Evolutionary conservation across 129 eudicot species (phyloP).

Genomic region (Flaveria trinervia): DNA sequence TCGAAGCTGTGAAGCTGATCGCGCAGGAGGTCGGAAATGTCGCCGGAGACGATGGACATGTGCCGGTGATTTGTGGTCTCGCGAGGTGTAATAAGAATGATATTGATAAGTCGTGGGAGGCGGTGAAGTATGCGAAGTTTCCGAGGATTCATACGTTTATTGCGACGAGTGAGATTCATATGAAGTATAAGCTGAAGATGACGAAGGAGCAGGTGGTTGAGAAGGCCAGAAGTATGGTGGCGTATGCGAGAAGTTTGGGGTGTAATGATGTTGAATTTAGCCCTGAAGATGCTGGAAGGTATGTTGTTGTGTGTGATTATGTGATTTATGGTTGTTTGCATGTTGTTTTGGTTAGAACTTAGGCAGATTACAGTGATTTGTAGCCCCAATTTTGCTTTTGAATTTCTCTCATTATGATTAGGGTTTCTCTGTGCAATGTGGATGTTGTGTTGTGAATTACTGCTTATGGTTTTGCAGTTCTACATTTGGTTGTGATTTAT

Average conservation of each 20-base stretch:
- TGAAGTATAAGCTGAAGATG: conserved; percentile 72
- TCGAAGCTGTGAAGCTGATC: conserved; percentile 71
- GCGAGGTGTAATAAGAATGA: conserved; percentile 72
- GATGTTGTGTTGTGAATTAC: neutral
- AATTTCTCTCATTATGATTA: neutral
- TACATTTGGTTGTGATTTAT: neutral
- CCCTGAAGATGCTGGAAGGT: conserved; percentile 55
- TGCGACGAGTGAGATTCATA: conserved; percentile 79
- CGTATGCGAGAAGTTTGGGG: conserved; percentile 68
- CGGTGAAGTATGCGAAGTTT: conserved; percentile 58
- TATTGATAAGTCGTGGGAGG: conserved; percentile 72
- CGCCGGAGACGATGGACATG: conserved; percentile 41
- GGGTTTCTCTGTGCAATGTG: neutral
- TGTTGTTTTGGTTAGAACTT: neutral
- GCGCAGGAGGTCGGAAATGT: conserved; percentile 74
- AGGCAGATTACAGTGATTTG: neutral
- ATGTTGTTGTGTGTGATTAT: neutral
- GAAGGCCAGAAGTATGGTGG: conserved; percentile 71
- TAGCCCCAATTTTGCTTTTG: neutral
- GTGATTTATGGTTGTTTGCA: neutral
- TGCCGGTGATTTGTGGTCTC: conserved; percentile 86
- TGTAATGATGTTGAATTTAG: conserved; percentile 78
- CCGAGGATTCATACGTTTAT: conserved; percentile 82
- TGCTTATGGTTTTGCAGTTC: neutral
- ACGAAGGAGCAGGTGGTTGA: conserved; percentile 60